A percentile compares a stretch with the other conserved stretches of the same genome.
Conservation (phyloP, 164 flowering plant genomes). For the Vitis rupestris region DNA sequence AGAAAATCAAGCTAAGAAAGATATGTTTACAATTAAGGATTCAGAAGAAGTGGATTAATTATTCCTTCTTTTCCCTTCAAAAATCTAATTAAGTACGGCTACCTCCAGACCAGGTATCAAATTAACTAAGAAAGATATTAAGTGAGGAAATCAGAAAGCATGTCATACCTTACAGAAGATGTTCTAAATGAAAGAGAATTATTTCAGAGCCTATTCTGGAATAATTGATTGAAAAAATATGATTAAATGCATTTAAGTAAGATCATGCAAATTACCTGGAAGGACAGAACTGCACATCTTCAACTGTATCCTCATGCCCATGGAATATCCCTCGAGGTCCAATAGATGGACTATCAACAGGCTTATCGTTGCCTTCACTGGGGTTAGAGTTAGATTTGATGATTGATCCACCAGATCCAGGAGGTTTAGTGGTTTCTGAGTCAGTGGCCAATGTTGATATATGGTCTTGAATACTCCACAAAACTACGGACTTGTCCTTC, state of each 20-base stretch:
- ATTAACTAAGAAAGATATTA: neutral
- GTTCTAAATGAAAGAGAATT: neutral
- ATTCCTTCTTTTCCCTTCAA: too few relatives aligned
- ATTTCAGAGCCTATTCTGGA: neutral
- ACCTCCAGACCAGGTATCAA: neutral
- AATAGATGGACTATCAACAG: constrained; percentile 52
- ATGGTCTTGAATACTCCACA: constrained; percentile 97
- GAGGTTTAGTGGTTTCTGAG: constrained; percentile 43
- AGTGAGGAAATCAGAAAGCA: too few relatives aligned
- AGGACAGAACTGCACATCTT: constrained; percentile 97
- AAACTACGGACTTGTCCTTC: constrained; percentile 86
- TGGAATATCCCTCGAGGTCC: constrained; percentile 78
- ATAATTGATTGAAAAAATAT: neutral
- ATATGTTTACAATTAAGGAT: neutral
- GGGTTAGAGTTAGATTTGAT: constrained; percentile 44
- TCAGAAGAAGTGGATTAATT: too few relatives aligned
- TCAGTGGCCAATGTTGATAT: constrained; percentile 66
- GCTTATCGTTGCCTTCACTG: constrained; percentile 44
- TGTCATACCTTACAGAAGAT: neutral
- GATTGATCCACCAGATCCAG: constrained; percentile 55
- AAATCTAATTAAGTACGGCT: neutral
- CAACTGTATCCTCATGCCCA: constrained; percentile 95
- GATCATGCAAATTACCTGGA: constrained; percentile 59
- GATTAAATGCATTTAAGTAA: neutral
- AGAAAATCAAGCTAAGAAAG: constrained; percentile 6